phyloP scores from a whole-genome alignment of 176 grass and related monocot genomes.

The Carex myosuroides region DNA sequence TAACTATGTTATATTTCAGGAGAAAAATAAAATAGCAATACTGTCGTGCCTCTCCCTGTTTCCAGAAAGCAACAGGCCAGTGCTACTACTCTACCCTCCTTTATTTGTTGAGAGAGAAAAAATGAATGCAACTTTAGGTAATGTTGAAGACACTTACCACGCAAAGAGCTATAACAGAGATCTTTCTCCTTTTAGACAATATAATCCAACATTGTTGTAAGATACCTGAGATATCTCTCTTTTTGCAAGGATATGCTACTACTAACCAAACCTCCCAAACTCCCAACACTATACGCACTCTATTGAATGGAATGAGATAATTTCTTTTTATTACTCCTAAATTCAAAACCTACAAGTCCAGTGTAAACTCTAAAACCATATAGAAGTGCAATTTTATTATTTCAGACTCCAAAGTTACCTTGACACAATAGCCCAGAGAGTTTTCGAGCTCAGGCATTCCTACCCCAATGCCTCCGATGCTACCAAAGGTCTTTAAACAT shows the following conservation, averaged over 20 bases:
- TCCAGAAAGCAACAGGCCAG: background rate
- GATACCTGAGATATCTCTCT: background rate
- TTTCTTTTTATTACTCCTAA: background rate
- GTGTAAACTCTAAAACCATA: background rate
- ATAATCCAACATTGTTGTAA: background rate
- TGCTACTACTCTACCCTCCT: background rate
- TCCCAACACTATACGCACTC: background rate
- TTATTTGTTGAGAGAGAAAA: background rate
- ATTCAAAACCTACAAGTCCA: conserved; percentile 10
- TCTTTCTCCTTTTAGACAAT: background rate
- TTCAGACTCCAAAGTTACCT: conserved; percentile 35
- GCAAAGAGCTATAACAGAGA: conserved; percentile 5
- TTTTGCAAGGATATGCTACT: background rate
- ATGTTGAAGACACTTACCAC: background rate
- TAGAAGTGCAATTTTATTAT: background rate
- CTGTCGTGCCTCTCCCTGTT: background rate
- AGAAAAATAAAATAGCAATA: background rate
- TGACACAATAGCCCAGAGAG: conserved; percentile 82
- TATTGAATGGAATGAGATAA: background rate
- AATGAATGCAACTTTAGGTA: background rate
- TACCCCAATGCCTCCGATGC: conserved; percentile 72
- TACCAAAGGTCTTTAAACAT: conserved; percentile 92
- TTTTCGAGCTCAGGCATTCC: conserved; percentile 73
- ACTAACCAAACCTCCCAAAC: background rate
- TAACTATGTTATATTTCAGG: background rate